Evolutionary conservation across 192 early-diverging fungal species (phyloP).

Genomic region (Gaertneriomyces semiglobifer): DNA sequence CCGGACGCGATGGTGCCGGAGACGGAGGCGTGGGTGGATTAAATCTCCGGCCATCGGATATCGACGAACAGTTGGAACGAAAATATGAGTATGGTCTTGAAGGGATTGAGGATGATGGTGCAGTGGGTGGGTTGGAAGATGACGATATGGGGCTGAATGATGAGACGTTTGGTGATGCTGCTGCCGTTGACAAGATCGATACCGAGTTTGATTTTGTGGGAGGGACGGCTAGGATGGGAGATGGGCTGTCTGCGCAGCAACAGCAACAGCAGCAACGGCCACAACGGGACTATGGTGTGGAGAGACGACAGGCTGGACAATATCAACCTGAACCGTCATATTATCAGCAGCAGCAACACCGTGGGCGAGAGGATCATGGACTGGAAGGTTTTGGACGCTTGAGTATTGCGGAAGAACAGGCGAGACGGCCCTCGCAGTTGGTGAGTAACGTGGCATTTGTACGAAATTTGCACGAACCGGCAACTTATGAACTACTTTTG

Average conservation of each 20-base stretch:
- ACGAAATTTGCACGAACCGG: background rate
- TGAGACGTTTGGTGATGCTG: slow-evolving; percentile 48
- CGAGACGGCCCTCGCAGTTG: slow-evolving; percentile 21
- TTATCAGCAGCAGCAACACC: background rate
- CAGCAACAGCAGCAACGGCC: background rate
- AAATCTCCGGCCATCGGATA: slow-evolving; percentile 19
- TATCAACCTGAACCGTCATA: background rate
- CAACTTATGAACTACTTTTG: background rate
- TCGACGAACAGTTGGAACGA: slow-evolving; percentile 46
- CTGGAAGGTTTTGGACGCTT: too few species aligned
- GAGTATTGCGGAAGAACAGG: background rate
- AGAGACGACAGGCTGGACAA: background rate
- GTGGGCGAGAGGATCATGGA: too few species aligned
- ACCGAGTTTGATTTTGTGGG: slow-evolving; percentile 48
- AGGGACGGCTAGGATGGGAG: slow-evolving; percentile 2
- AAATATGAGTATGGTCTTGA: slow-evolving; percentile 36
- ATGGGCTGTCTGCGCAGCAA: background rate
- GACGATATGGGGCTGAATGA: slow-evolving; percentile 49
- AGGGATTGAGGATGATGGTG: slow-evolving; percentile 18
- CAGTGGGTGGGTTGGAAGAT: slow-evolving; percentile 22
- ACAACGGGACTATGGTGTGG: background rate
- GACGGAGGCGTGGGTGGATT: slow-evolving; percentile 20
- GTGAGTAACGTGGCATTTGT: slow-evolving; percentile 1
- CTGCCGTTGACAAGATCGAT: slow-evolving; percentile 11
- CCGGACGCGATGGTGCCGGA: slow-evolving; percentile 19